Evolutionary conservation across 78 protist species (phyloP), one percentile per base, ranked within the genome.

Genomic region (slime mould (Dictyostelium discoideum)): DNA sequence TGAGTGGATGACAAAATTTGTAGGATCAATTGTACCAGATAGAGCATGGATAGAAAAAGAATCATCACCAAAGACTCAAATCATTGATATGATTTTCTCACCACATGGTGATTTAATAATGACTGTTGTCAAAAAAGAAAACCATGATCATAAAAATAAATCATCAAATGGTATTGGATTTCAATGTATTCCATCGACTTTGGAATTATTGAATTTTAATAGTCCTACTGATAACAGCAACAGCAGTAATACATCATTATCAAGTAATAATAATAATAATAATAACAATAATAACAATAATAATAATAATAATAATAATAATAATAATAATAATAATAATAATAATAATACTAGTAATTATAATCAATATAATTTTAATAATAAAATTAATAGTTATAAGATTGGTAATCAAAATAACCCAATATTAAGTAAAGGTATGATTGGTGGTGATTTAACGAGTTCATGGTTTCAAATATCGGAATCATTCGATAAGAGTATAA

Each of bases 71-170:
- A 80, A 90, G 60, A 72, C 29, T 46, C 84, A 50, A 44, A 90
- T 90, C n/a, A 72, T 90, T 22, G 57, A 69, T 54, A 90, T 90
- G 95, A 74, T 72, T 0, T 90, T 90, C 40, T 80, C 95, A 18
- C 95, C 95, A 29, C 69, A 67, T 26, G 95, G 95, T 39, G 88
- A 90, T 82, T 39, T 80, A 29, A 83, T 90, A 20, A 90, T 90
- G 95, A 69, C 32, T 1, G 54, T 90, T 4, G 95, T 90, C n/a
- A 80, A 46, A 50, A 57, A 26, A 3, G 95, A 90, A 24, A 82
- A 82, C 54, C 88, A 80, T 48, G 95, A 90, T 50, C 74, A 72
- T 11, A 63, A 69, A 6, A 50, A 65, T 18, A 67, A 67, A 20
- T 16, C 42, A 11, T 44, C 84, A 7, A 90, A 90, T 90, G 95